These are phyloP conservation scores for Pyrenochaeta sp. DNA, from an alignment of 2,329 filamentous ascomycete species.

Conservation along the genomic window DNA sequence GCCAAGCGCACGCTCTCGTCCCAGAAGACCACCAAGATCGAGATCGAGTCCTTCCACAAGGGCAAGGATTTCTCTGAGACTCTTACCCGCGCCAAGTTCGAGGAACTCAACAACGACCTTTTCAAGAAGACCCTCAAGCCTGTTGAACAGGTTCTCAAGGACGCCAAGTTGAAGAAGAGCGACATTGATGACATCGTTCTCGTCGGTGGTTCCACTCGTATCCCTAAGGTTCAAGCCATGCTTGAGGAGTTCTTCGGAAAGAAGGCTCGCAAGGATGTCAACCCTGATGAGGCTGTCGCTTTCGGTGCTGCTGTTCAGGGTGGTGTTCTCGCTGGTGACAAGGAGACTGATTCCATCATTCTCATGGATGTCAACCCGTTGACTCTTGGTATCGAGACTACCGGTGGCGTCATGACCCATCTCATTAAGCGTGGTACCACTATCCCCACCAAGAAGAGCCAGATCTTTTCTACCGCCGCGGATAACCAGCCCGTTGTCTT, in stretches of 20 bases:
- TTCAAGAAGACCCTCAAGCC: conserved; percentile 99
- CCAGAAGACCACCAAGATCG: conserved; percentile 90
- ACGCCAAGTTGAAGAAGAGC: conserved; percentile 94
- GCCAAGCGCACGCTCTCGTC: conserved; percentile 96
- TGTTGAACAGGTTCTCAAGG: conserved; percentile 97
- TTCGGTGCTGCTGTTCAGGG: conserved; percentile 97
- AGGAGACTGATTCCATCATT: conserved; percentile 79
- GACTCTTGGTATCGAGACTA: conserved; percentile 96
- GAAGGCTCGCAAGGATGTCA: conserved; percentile 99
- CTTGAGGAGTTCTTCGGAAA: conserved; percentile 98
- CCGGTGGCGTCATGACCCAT: conserved; percentile 97
- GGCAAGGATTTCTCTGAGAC: conserved; percentile 99
- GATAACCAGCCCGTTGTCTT: conserved; percentile 96
- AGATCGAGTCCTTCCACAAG: conserved; percentile 97
- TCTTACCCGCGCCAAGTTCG: conserved; percentile 97
- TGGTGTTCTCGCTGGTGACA: conserved; percentile 91
- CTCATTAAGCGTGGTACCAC: conserved; percentile 93
- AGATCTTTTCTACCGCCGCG: conserved; percentile 96
- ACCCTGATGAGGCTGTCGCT: conserved; percentile 98
- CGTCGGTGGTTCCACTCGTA: conserved; percentile 98
- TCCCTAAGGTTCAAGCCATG: conserved; percentile 94
- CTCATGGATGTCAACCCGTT: conserved; percentile 98
- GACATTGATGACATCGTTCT: conserved; percentile 97
- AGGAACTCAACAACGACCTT: conserved; percentile 97
- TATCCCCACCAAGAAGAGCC: conserved; percentile 94